Evolutionary conservation across 306 rosid genomes (phyloP).

Genomic region (Cicer judaicum): DNA sequence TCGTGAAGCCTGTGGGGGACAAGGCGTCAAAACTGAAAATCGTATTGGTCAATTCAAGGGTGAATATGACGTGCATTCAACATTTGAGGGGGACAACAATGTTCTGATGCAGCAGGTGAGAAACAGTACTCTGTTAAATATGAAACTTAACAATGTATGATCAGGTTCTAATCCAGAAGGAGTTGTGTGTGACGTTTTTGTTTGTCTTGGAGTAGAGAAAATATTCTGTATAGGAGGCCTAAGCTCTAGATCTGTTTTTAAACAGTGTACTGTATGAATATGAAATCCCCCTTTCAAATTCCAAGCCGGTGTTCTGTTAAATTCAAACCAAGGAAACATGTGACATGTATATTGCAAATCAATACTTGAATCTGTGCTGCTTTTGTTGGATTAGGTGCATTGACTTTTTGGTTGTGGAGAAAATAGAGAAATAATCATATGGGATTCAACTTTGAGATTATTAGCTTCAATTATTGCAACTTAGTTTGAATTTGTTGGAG

Average conservation of each 20-base stretch:
- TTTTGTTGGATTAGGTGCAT: conserved; percentile 9
- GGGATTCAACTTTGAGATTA: conserved; percentile 20
- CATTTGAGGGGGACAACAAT: conserved; percentile 99
- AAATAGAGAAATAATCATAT: conserved; percentile 9
- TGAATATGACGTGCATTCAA: conserved; percentile 92
- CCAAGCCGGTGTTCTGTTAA: not conserved
- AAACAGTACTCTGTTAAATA: conserved; percentile 7
- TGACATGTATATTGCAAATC: not conserved
- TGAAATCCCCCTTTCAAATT: not conserved
- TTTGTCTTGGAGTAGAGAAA: not conserved
- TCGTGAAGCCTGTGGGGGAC: conserved; percentile 98
- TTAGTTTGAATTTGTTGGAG: conserved; percentile 7
- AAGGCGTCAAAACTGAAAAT: conserved; percentile 87
- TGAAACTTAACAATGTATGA: not conserved
- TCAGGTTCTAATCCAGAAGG: not conserved
- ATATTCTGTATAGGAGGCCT: not conserved
- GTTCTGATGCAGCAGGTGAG: conserved; percentile 96
- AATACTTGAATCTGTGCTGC: not conserved
- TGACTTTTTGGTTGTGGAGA: conserved; percentile 5
- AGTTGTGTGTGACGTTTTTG: not conserved
- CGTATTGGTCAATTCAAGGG: conserved; percentile 75
- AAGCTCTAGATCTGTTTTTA: not conserved
- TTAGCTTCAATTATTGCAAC: conserved; percentile 17
- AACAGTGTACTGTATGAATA: conserved; percentile 2
- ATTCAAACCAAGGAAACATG: conserved; percentile 26